phyloP scores from a whole-genome alignment of 2,329 filamentous ascomycete species.

The Alternaria infectoria region DNA sequence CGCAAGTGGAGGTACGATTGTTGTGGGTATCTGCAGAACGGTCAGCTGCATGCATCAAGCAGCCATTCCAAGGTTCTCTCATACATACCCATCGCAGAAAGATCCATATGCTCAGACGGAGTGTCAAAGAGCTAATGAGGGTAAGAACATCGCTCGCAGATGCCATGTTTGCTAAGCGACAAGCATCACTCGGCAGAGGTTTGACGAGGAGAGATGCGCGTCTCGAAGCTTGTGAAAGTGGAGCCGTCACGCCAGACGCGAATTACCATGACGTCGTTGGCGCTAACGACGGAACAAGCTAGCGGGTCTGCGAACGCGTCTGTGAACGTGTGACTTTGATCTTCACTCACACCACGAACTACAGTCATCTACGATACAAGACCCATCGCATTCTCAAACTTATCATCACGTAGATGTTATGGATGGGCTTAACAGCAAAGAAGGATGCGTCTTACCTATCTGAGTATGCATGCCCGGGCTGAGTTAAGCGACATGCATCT shows the following conservation, averaged over 20 bases:
- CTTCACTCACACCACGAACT: not conserved
- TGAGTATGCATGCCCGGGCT: not conserved
- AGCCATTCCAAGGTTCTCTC: no score
- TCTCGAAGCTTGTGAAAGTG: conserved; percentile 14
- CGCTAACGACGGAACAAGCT: not conserved
- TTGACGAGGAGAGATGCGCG: conserved; percentile 4
- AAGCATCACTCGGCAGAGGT: conserved; percentile 17
- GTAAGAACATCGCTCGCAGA: conserved; percentile 45
- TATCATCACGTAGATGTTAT: not conserved
- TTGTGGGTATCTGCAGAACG: conserved; percentile 37
- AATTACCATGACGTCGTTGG: conserved; percentile 12
- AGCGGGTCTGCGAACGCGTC: not conserved
- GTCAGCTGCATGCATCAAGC: conserved; percentile 12
- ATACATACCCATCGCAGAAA: conserved; percentile 60
- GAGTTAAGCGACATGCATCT: not conserved
- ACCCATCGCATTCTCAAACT: not conserved
- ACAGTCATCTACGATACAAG: not conserved
- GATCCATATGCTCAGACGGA: conserved; percentile 60
- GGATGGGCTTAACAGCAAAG: not conserved
- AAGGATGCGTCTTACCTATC: not conserved
- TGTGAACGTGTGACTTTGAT: not conserved
- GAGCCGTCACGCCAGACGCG: conserved; percentile 8
- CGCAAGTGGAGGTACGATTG: conserved; percentile 54
- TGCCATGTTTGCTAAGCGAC: conserved; percentile 36
- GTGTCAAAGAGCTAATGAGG: conserved; percentile 55